Base-by-base conservation (phyloP, 1,139 yeast species). In the Maudiozyma humilis region DNA sequence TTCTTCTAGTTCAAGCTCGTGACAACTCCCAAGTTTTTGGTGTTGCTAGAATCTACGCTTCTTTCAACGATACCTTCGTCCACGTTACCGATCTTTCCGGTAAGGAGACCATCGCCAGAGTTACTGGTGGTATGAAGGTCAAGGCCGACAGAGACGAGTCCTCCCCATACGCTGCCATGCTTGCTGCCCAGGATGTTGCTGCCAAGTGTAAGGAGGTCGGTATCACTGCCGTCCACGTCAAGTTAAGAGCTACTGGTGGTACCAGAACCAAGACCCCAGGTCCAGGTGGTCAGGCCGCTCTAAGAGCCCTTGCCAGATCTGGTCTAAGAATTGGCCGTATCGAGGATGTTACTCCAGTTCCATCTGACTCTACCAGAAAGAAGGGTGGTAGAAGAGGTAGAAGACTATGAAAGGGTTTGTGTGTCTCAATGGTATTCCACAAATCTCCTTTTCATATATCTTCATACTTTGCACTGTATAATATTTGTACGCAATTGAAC, bases 301-400 rank as follows among this genome's bases (percentile, higher is more conserved):
- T 93, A 71, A 89, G 98, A 80, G 99, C 99, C 68, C 79, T 93
- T 69, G 99, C 99, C 68, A 89, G 99, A 82, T 88, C 97, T 60
- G 99, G 99, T 72, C 82, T 93, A 76, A 88, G 95, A 83, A 91
- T 93, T 64, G 99, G 99, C 69, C 89, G 99, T 79, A 93, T 93
- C 65, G 98, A 93, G 81, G 99, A 93, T 74, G 98, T 93, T 63
- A 93, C 99, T 65, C 98, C 98, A 74, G 91, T 93, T 68, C 99
- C 99, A 73, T 91, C 98, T 63, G 99, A 93, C 77, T 89, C 97
- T 68, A 93, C 98, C 75, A 93, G 99, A 84, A 87, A 95, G 86
- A 93, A 93, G 94, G 98, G 98, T 87, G 99, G 99, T 86, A 93
- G 98, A 82, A 89, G 99, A 84, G 99, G 99, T 89, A 91, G 98